Evolutionary conservation across 2,329 filamentous ascomycete species (phyloP).

Genomic region (Epichloe sylvatica): DNA sequence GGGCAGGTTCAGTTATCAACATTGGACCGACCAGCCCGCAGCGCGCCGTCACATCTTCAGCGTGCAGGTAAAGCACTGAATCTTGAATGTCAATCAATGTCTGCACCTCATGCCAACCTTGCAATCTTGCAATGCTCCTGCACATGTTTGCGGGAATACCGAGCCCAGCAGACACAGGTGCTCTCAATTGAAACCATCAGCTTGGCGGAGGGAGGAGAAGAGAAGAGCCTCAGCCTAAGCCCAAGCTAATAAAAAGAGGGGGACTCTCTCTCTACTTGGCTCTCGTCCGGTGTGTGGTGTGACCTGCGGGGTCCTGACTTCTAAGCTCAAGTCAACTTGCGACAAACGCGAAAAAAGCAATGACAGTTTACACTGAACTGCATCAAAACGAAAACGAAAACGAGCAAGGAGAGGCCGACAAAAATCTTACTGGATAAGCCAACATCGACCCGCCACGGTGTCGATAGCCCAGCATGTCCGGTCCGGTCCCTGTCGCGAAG

Average conservation of each 20-base stretch:
- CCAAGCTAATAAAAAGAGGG: no score
- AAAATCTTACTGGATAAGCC: not conserved
- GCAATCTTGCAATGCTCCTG: not conserved
- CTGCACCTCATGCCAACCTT: not conserved
- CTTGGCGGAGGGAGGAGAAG: no score
- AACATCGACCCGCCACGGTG: not conserved
- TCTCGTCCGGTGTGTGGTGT: no score
- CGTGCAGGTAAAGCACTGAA: no score
- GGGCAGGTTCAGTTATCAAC: no score
- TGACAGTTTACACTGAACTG: not conserved
- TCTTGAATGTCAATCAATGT: not conserved
- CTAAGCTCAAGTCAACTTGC: not conserved
- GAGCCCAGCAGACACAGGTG: no score
- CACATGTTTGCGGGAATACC: no score
- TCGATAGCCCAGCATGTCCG: slow-evolving; percentile 27
- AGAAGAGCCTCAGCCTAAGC: no score
- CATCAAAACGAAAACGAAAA: not conserved
- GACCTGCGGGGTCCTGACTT: not conserved
- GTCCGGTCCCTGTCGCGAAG: slow-evolving; percentile 56
- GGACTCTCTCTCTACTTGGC: no score
- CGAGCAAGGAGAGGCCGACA: no score
- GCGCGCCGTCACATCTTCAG: not conserved
- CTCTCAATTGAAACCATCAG: no score
- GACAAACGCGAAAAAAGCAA: not conserved
- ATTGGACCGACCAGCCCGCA: no score